These are phyloP conservation scores for Corynascus novoguineensis DNA, from an alignment of 495 filamentous ascomycete genomes.

Conservation along the genomic window DNA sequence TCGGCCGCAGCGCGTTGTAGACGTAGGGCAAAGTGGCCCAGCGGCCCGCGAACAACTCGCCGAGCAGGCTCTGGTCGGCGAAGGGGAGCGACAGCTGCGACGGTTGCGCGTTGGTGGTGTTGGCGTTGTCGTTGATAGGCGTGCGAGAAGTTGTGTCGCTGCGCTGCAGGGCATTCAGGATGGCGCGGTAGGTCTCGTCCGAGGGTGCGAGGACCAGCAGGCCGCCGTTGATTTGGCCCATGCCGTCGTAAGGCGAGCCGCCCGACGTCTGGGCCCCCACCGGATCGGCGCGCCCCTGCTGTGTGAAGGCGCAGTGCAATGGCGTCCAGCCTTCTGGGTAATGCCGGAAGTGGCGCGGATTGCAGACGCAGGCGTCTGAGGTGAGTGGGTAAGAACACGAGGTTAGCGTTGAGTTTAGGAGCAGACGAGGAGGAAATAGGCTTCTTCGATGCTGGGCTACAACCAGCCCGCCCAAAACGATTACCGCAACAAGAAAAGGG, in stretches of 20 bases:
- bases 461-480: too few relatives aligned
- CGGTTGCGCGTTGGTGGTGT: background rate
- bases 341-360: slow-evolving; percentile 66
- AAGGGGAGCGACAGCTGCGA: too few relatives aligned
- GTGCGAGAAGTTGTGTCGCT: too few relatives aligned
- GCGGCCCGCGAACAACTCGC: slow-evolving; percentile 56
- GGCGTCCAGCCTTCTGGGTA: slow-evolving; percentile 72
- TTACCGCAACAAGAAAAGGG: too few relatives aligned
- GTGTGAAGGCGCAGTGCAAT: slow-evolving; percentile 68
- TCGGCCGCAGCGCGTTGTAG: slow-evolving; percentile 79
- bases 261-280: background rate
- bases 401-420: background rate
- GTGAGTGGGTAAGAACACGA: slow-evolving; percentile 71
- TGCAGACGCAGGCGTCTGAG: slow-evolving; percentile 73
- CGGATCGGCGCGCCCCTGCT: slow-evolving; percentile 46
- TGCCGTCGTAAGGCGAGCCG: slow-evolving; percentile 39
- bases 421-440: background rate
- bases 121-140: slow-evolving; percentile 25
- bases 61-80: slow-evolving; percentile 68
- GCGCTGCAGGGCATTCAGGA: slow-evolving; percentile 47
- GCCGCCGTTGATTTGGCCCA: slow-evolving; percentile 69
- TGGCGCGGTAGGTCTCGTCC: slow-evolving; percentile 48
- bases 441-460: too few relatives aligned
- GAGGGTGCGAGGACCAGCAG: slow-evolving; percentile 68
- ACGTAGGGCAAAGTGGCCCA: slow-evolving; percentile 73